phyloP scores from a whole-genome alignment of 2,329 filamentous ascomycete species.

The Trichoderma sp. region DNA sequence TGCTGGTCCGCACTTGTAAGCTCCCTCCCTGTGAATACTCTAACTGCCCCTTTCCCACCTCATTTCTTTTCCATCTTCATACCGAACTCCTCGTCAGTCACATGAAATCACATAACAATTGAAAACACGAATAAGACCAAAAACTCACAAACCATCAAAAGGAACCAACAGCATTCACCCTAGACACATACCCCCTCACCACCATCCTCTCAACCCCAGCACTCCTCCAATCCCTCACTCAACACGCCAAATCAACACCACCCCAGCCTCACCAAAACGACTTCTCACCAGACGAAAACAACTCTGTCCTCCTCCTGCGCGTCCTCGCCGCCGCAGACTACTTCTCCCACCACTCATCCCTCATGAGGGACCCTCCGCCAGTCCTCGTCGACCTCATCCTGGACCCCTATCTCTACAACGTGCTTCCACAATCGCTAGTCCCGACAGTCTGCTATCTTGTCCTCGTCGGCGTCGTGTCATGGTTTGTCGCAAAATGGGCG shows the following conservation, averaged over 20 bases:
- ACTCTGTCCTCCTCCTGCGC: conserved; percentile 66
- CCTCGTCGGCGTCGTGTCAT: conserved; percentile 52
- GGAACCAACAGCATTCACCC: conserved; percentile 80
- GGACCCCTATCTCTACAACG: conserved; percentile 77
- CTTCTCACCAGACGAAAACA: conserved; percentile 21
- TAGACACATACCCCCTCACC: conserved; percentile 62
- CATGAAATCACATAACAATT: background rate
- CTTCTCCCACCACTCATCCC: conserved; percentile 66
- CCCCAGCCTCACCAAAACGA: background rate
- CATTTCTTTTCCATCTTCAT: background rate
- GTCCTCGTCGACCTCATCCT: conserved; percentile 80
- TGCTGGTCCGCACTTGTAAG: conserved; percentile 92
- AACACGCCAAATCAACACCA: conserved; percentile 42
- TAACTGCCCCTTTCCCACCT: background rate
- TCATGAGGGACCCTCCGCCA: conserved; percentile 72
- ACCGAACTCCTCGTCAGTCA: background rate
- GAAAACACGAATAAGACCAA: background rate
- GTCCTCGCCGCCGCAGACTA: conserved; percentile 79
- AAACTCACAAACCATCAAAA: conserved; percentile 36
- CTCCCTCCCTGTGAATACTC: conserved; percentile 24
- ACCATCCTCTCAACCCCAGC: conserved; percentile 59
- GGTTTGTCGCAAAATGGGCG: conserved; percentile 41
- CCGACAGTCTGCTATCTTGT: conserved; percentile 68
- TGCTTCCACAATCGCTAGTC: conserved; percentile 73
- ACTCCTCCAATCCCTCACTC: conserved; percentile 62